Evolutionary conservation across 2,329 filamentous ascomycete species (phyloP).

Genomic region (Massarina eburnea): DNA sequence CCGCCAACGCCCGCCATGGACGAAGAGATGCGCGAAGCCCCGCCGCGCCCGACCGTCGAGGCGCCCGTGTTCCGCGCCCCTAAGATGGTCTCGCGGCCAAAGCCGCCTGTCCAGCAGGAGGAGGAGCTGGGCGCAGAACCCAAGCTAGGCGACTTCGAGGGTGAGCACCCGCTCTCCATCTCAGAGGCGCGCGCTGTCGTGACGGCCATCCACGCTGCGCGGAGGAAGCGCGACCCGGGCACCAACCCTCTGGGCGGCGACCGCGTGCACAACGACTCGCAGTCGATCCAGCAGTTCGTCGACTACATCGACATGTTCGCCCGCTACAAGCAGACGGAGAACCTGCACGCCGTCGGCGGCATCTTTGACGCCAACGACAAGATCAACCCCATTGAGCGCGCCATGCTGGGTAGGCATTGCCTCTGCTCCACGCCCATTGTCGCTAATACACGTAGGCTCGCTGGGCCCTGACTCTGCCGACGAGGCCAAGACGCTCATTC

Average conservation of each 20-base stretch:
- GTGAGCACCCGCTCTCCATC: conserved; percentile 87
- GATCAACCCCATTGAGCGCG: conserved; percentile 89
- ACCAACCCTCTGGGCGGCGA: conserved; percentile 77
- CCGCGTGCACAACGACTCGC: conserved; percentile 64
- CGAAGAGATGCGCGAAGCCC: conserved; percentile 26
- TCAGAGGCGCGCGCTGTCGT: conserved; percentile 92
- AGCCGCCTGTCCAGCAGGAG: conserved; percentile 72
- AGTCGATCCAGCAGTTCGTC: conserved; percentile 80
- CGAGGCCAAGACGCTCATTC: conserved; percentile 95
- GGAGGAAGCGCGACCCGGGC: conserved; percentile 65
- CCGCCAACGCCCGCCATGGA: conserved; percentile 29
- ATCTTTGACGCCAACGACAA: conserved; percentile 77
- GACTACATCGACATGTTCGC: conserved; percentile 94
- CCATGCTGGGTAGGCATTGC: conserved; percentile 68
- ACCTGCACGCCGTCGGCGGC: conserved; percentile 90
- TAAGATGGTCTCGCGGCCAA: conserved; percentile 43
- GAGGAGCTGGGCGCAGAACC: conserved; percentile 83
- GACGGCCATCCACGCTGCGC: conserved; percentile 81
- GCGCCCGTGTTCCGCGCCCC: conserved; percentile 34
- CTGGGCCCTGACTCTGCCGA: conserved; percentile 90
- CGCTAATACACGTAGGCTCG: conserved; percentile 63
- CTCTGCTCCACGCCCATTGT: not conserved
- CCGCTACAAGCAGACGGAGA: conserved; percentile 92
- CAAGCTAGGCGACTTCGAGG: conserved; percentile 88
- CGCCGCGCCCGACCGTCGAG: conserved; percentile 15